phyloP scores from a whole-genome alignment of 148 eudicot genomes.

The Vaccinium darrowii region DNA sequence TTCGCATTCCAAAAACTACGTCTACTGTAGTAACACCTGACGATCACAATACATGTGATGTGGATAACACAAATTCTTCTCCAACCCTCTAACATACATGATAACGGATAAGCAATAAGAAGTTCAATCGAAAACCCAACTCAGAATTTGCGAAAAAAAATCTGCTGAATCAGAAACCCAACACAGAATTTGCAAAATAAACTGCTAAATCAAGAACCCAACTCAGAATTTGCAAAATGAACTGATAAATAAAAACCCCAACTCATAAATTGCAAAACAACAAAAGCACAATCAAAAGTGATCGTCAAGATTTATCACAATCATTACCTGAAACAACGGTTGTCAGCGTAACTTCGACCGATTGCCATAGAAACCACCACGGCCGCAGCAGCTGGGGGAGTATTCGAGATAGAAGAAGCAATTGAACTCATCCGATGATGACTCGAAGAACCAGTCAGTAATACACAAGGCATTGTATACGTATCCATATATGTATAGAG shows the following conservation, averaged over 20 bases:
- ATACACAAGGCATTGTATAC: constrained; percentile 26
- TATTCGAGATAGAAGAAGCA: constrained; percentile 21
- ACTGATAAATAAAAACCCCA: neutral
- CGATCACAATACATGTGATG: constrained; percentile 24
- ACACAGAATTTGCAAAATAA: neutral
- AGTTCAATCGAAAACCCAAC: neutral
- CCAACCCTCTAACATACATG: constrained; percentile 1
- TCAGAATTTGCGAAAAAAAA: no score
- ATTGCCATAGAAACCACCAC: neutral
- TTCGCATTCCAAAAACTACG: constrained; percentile 20
- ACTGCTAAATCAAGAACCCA: neutral
- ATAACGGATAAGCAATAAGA: neutral
- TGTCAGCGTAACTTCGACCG: constrained; percentile 21
- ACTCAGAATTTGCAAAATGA: neutral
- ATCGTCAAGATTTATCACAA: neutral
- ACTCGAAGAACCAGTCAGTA: constrained; percentile 11
- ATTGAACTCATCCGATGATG: constrained; percentile 10
- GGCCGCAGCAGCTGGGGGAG: constrained; percentile 3
- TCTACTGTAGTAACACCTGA: constrained; percentile 34
- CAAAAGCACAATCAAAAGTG: neutral
- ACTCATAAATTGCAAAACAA: neutral
- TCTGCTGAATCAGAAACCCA: neutral
- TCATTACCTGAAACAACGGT: constrained; percentile 22
- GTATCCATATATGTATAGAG: neutral
- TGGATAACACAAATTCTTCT: constrained; percentile 14